Evolutionary conservation across 352 stramenopile genomes (phyloP), one percentile per base, ranked within the genome.

Genomic region (Aphanomyces invadans): DNA sequence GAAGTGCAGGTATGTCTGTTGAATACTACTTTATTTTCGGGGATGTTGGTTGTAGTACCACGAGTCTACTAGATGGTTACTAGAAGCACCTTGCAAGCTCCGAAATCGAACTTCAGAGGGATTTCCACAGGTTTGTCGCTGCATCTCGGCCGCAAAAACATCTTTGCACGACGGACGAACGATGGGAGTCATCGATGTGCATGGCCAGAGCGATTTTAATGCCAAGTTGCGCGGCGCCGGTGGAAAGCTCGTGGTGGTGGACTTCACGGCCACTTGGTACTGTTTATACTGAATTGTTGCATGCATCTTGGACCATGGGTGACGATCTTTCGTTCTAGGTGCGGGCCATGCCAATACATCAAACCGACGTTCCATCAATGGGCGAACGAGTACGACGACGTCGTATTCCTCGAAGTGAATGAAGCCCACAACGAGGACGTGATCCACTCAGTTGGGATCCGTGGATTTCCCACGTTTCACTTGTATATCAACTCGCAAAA

Each of bases 401-500:
- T 95, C 32, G 82, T 95, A 53, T 96, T 96, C 57, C 75, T 95
- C 17, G 88, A 88, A 51, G 83, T 85, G 45, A 83, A 92, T 44
- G 85, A 96, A 72, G 88, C 76, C 29, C 74, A 88, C 70, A 95
- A 95, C 73, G 74, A 81, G 36, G 87, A 90, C 62, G 71, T 96
- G 32, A 92, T 96, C 69, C 46, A 75, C 48, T 67, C 81, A 4
- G 61, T 94, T 28, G 86, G 78, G 78, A 70, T 97, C 29, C 78
- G 80, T 17, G 86, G 83, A 28, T 97, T 95, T 72, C 89, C 89
- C 25, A 97, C 89, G 1, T 97, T 97, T 72, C 86, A 93, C 70
- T 93, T 97, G 66, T 97, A 97, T 71, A 73, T 97, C 62, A 93
- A 73, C 66, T 77, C 92, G 62, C 73, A 72, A 66, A 93, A 95